These are phyloP conservation scores for Pseudonitzschia multiseries DNA, from an alignment of 108 stramenopile genomes.

Conservation along the genomic window DNA sequence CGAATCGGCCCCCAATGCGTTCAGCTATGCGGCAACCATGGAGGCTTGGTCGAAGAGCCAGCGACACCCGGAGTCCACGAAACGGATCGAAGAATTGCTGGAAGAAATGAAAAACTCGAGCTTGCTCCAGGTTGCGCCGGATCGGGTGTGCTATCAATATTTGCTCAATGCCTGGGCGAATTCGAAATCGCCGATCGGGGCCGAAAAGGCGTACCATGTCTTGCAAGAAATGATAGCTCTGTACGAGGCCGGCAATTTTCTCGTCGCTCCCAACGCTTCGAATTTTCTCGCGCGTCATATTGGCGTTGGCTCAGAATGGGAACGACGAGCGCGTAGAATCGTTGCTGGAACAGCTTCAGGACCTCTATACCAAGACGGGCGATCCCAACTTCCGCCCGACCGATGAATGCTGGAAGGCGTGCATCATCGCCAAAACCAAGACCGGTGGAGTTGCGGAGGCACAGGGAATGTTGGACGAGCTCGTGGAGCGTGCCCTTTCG, in stretches of 20 bases:
- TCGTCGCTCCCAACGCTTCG: conserved; percentile 25
- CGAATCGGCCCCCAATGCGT: conserved; percentile 27
- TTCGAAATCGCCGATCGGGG: conserved; percentile 20
- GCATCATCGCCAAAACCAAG: conserved; percentile 20
- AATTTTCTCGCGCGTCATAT: conserved; percentile 32
- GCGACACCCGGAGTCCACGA: conserved; percentile 23
- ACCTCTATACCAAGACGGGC: conserved; percentile 19
- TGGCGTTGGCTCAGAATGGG: conserved; percentile 23
- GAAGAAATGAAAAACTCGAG: conserved; percentile 34
- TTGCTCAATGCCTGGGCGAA: conserved; percentile 41
- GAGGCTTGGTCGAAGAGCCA: conserved; percentile 33
- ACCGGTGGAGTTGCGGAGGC: conserved; percentile 14
- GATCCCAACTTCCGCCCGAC: conserved; percentile 19
- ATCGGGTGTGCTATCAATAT: conserved; percentile 29
- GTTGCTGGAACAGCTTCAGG: conserved; percentile 19
- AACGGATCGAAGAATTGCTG: conserved; percentile 22
- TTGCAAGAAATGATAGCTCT: conserved; percentile 34
- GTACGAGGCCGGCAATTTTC: conserved; percentile 34
- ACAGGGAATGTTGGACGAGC: conserved; percentile 28
- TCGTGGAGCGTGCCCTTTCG: conserved; percentile 18
- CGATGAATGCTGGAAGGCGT: conserved; percentile 30
- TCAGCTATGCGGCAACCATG: conserved; percentile 34
- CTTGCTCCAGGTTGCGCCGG: conserved; percentile 28
- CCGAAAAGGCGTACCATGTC: conserved; percentile 26
- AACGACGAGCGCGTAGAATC: conserved; percentile 17